phyloP scores from a whole-genome alignment of 148 eudicot species.

The Fagopyrum homotropicum region DNA sequence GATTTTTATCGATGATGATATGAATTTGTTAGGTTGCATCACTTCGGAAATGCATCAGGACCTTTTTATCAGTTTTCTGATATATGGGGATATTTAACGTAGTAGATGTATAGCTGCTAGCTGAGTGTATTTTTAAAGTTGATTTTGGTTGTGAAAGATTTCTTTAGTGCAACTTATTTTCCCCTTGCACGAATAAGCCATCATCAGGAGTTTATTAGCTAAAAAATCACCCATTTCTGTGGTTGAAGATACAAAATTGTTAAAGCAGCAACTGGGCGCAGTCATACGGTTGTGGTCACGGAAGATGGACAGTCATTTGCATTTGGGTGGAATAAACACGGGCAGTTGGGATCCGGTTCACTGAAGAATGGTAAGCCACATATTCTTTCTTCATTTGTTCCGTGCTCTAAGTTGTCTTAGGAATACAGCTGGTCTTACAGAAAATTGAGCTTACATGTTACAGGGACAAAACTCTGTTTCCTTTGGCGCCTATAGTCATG shows the following conservation, averaged over 20 bases:
- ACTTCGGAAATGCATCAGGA: neutral
- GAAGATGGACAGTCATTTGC: conserved; percentile 70
- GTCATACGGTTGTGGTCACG: conserved; percentile 79
- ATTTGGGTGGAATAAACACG: conserved; percentile 99
- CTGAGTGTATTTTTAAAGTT: neutral
- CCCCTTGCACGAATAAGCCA: neutral
- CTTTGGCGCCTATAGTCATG: neutral
- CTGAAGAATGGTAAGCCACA: conserved; percentile 54
- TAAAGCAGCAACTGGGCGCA: conserved; percentile 64
- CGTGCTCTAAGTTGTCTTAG: neutral
- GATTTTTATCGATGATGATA: neutral
- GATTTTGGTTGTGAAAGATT: neutral
- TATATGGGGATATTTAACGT: neutral
- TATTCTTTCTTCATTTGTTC: neutral
- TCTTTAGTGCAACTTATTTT: neutral
- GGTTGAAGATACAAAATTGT: conserved; percentile 63
- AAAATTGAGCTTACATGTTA: neutral
- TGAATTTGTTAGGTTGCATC: conserved; percentile 1
- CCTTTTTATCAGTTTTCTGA: neutral
- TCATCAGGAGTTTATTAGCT: neutral
- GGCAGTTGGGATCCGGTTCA: conserved; percentile 93
- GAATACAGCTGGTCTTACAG: neutral
- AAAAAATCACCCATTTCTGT: neutral
- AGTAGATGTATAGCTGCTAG: neutral
- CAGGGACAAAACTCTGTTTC: neutral